Evolutionary conservation across 164 flowering plant species (phyloP).

Genomic region (Chloranthus sessilifolius): DNA sequence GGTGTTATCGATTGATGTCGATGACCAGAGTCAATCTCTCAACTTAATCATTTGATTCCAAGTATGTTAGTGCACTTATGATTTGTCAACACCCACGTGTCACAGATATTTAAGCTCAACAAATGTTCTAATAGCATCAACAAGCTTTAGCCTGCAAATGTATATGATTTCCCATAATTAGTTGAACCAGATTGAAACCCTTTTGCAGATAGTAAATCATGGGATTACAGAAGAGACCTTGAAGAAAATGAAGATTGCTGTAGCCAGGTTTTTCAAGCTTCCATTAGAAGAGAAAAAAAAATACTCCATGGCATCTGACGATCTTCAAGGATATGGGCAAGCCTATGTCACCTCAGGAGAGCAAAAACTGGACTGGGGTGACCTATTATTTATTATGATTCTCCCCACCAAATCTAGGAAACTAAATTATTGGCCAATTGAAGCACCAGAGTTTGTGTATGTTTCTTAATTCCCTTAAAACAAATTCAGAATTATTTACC

Average conservation of each 20-base stretch:
- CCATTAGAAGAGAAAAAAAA: constrained; percentile 20
- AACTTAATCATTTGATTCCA: no score
- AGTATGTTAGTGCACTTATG: no score
- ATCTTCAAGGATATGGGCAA: constrained; percentile 26
- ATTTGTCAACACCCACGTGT: no score
- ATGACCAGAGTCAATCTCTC: no score
- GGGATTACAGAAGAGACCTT: constrained; percentile 16
- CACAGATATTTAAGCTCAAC: no score
- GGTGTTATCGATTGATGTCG: no score
- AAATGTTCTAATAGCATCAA: no score
- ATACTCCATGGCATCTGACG: constrained; percentile 17
- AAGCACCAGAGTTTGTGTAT: constrained; percentile 12
- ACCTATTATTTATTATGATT: constrained; percentile 10
- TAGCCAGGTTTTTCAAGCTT: constrained; percentile 17
- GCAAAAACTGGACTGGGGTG: constrained; percentile 23
- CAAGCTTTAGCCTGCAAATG: no score
- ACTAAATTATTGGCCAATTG: constrained; percentile 17
- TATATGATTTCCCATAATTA: not conserved
- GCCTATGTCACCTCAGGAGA: constrained; percentile 16
- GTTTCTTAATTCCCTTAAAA: not conserved
- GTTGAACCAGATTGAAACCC: not conserved
- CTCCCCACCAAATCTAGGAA: constrained; percentile 11
- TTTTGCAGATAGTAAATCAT: constrained; percentile 20
- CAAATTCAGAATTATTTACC: not conserved
- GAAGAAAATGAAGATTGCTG: constrained; percentile 12